A percentile compares a stretch with the other conserved stretches of the same genome.
phyloP scores from a whole-genome alignment of 208 protist species.

The Acanthamoeba healyi region DNA sequence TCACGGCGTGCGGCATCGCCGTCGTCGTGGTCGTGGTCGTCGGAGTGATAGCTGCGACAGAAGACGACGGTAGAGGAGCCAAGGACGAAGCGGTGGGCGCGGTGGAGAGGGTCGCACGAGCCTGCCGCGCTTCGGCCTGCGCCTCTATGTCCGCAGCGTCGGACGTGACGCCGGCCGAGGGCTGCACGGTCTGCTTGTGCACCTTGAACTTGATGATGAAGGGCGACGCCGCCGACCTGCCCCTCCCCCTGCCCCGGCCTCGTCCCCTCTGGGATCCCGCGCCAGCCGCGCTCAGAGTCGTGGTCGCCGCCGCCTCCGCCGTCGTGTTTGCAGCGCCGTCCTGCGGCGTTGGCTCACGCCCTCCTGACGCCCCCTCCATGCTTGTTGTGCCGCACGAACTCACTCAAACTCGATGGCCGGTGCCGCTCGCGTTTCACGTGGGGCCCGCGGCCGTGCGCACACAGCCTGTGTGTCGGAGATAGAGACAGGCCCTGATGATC shows the following conservation, averaged over 20 bases:
- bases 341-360: too few species aligned
- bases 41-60: neutral
- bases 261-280: neutral
- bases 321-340: too few species aligned
- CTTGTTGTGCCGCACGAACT: too few species aligned
- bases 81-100: neutral
- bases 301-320: neutral
- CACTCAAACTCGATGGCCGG: too few species aligned
- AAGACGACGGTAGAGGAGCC: neutral
- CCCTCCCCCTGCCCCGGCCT: neutral
- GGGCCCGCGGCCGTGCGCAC: too few species aligned
- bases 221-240: neutral
- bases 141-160: neutral
- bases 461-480: too few species aligned
- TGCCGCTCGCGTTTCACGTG: too few species aligned
- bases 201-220: conserved; percentile 16
- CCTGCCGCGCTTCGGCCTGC: neutral
- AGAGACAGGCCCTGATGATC: too few species aligned
- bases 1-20: neutral
- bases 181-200: conserved; percentile 11
- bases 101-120: neutral
- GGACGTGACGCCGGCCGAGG: neutral
- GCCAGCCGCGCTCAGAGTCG: neutral
- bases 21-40: neutral
- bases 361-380: too few species aligned